phyloP scores from a whole-genome alignment of 2,329 filamentous ascomycete species.

The Bimuria novae-zelandiae region DNA sequence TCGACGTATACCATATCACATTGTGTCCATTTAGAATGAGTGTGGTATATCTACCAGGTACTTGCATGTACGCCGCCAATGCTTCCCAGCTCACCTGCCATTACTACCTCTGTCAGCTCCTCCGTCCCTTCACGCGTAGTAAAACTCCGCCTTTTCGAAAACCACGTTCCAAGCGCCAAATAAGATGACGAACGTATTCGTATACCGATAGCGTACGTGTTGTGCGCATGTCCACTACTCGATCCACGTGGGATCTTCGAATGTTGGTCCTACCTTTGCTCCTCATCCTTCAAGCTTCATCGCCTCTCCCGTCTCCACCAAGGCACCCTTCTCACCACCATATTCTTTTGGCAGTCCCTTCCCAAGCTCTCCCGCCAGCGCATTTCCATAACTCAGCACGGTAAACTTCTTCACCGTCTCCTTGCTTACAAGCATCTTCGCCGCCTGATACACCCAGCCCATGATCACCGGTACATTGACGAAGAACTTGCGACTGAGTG shows the following conservation, averaged over 20 bases:
- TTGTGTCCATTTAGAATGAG: background rate
- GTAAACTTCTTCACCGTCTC: slow-evolving; percentile 57
- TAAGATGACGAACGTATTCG: too few relatives aligned
- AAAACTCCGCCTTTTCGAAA: background rate
- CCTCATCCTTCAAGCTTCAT: slow-evolving; percentile 40
- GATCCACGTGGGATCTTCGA: too few relatives aligned
- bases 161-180: too few relatives aligned
- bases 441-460: slow-evolving; percentile 68
- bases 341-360: slow-evolving; percentile 74
- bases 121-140: background rate
- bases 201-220: too few relatives aligned
- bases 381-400: slow-evolving; percentile 62
- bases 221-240: too few relatives aligned
- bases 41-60: background rate
- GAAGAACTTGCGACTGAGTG: slow-evolving; percentile 90
- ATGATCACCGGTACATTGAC: slow-evolving; percentile 91
- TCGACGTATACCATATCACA: background rate
- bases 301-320: slow-evolving; percentile 52
- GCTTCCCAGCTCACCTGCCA: background rate
- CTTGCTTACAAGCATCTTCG: slow-evolving; percentile 53
- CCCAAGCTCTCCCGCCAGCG: slow-evolving; percentile 69
- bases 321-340: slow-evolving; percentile 70
- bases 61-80: background rate
- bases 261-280: background rate
- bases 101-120: background rate